Percentiles rank a stretch among this genome's conserved stretches.
phyloP scores from a whole-genome alignment of 768 basidiomycete genomes.

The Kwoniella sp. region DNA sequence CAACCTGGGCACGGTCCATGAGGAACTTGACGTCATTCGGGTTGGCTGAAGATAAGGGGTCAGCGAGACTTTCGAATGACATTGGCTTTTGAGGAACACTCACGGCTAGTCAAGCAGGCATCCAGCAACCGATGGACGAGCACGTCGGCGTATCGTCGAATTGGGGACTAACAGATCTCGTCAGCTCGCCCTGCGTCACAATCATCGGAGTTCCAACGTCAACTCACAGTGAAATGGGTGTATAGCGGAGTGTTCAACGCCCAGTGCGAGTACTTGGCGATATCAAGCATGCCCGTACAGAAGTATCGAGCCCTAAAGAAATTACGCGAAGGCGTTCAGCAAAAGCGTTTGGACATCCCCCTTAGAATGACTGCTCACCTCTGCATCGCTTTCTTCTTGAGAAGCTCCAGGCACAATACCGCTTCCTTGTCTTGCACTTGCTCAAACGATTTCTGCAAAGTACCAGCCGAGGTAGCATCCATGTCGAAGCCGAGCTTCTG shows the following conservation, averaged over 20 bases:
- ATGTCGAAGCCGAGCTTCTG: slow-evolving; percentile 78
- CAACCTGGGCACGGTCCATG: slow-evolving; percentile 97
- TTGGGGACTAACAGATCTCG: slow-evolving; percentile 63
- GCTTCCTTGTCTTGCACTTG: slow-evolving; percentile 71
- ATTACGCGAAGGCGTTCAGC: too few species aligned
- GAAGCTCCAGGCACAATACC: slow-evolving; percentile 74
- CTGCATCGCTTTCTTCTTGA: slow-evolving; percentile 89
- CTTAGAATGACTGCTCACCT: too few species aligned
- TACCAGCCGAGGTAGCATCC: slow-evolving; percentile 75
- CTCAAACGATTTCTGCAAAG: slow-evolving; percentile 83
- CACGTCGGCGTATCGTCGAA: slow-evolving; percentile 73
- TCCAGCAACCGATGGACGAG: slow-evolving; percentile 96
- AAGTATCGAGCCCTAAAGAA: slow-evolving; percentile 96
- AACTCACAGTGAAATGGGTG: slow-evolving; percentile 60
- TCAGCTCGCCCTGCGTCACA: slow-evolving; percentile 64
- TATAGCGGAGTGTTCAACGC: slow-evolving; percentile 87
- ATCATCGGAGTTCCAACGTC: too few species aligned
- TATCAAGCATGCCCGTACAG: slow-evolving; percentile 98
- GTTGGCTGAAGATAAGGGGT: slow-evolving; percentile 44
- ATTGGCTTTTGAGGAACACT: slow-evolving; percentile 11
- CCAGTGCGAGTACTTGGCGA: slow-evolving; percentile 95
- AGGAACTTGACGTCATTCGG: slow-evolving; percentile 80
- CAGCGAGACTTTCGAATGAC: background rate
- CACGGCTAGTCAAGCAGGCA: slow-evolving; percentile 64
- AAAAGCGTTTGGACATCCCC: too few species aligned